Evolutionary conservation across 352 stramenopile species (phyloP), one percentile per base, ranked within the genome.

Genomic region (Pythium graminicola): DNA sequence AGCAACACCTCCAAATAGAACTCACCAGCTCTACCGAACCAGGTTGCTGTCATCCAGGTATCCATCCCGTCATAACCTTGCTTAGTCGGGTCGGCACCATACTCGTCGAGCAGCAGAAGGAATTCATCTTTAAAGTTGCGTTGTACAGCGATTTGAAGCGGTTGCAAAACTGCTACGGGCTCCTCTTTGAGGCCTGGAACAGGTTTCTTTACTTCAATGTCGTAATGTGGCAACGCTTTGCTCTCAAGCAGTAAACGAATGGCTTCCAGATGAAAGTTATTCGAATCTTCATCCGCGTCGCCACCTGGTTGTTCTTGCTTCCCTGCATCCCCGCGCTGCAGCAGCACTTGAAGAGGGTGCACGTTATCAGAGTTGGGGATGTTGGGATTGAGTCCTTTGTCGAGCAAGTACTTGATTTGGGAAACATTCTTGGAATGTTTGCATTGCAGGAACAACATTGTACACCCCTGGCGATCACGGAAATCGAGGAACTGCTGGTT

Each of bases 361-460:
- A 78, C 53, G n/a, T 72, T 67, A 24, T 84, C 72, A 0, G 70
- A 74, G 39, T 88, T 77, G 4, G 64, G 62, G 17, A 89, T 78
- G 57, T 91, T 85, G 3, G 80, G 73, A 42, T 82, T 74, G 4
- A 88, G 60, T 1, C 80, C 80, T 29, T 91, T 89, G 10, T 73
- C 62, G 6, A 89, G 60, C 23, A 91, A 41, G 43, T 88, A 91
- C 35, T 80, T 64, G 39, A 91, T 70, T 38, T 91, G 71, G 0
- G 67, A 67, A 4, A 81, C 33, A 40, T 69, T 81, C 31, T 63
- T 75, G 8, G 80, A 85, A 50, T 88, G 76, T n/a, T 75, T 70
- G 29, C 77, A 89, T 56, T 91, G 80, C n/a, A 89, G 49, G 41
- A 85, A 89, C 4, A 91, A 58, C 80, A 91, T 91, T 24, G 80